phyloP scores from a whole-genome alignment of 2,329 filamentous ascomycete species.

The Hypoxylon sp. region DNA sequence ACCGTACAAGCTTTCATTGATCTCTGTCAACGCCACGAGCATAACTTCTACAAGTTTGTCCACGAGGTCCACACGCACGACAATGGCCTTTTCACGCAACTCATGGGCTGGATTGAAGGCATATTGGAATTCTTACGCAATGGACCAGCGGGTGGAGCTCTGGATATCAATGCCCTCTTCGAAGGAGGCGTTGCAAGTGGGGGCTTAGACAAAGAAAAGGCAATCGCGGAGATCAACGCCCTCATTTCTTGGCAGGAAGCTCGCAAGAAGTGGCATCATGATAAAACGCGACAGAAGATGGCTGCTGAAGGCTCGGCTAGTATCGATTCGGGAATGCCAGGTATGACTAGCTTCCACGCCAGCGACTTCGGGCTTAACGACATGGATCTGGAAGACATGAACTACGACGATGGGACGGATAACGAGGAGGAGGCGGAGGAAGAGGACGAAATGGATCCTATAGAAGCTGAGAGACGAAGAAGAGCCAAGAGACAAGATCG shows the following conservation, averaged over 20 bases:
- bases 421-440: constrained; percentile 75
- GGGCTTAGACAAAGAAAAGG: constrained; percentile 76
- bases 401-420: constrained; percentile 78
- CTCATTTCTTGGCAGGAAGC: constrained; percentile 95
- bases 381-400: constrained; percentile 87
- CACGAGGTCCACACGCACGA: constrained; percentile 98
- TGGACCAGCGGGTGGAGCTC: constrained; percentile 84
- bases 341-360: constrained; percentile 72
- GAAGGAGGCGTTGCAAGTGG: constrained; percentile 78
- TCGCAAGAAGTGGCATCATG: constrained; percentile 96
- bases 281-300: constrained; percentile 99
- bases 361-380: constrained; percentile 91
- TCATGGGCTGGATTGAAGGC: constrained; percentile 97
- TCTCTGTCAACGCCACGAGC: constrained; percentile 91
- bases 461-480: constrained; percentile 84
- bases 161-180: constrained; percentile 95
- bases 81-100: constrained; percentile 92
- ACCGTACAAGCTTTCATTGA: constrained; percentile 99
- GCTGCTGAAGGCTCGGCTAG: constrained; percentile 78
- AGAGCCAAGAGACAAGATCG: constrained; percentile 82
- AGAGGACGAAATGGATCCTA: constrained; percentile 86
- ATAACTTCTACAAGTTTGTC: constrained; percentile 99
- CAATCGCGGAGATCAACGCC: constrained; percentile 82
- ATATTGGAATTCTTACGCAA: constrained; percentile 93
- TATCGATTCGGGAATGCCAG: constrained; percentile 62